Evolutionary conservation across 2,329 filamentous ascomycete genomes (phyloP), one percentile per base, ranked within the genome.

Genomic region (Annulohypoxylon truncatum): DNA sequence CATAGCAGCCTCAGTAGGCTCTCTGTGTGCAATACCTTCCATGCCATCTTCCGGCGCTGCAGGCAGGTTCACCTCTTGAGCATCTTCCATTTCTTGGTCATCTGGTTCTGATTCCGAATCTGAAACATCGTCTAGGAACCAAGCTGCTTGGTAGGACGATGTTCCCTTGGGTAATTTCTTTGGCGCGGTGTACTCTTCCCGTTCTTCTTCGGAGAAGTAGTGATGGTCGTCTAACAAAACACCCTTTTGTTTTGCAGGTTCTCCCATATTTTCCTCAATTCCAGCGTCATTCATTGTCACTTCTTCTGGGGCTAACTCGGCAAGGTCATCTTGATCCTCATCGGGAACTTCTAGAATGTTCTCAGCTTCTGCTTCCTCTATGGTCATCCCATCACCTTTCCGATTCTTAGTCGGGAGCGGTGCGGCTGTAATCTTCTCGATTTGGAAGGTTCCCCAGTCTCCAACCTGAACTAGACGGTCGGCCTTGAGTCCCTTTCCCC

Each of bases 151-250:
- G 79, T 97, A 98, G 60, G 90, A 89, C 38, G 96, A 98, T 2
- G 96, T 99, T 68, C 96, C 96, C 79, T 90, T 92, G 0, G 96
- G 96, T 20, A 99, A 80, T 67, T 89, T 88, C 79, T 90, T 96
- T 5, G 92, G 92, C 29, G 82, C 80, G 33, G 84, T 80, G 15
- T 88, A 82, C 56, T 89, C 83, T 42, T 86, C 84, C 4, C 84
- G 82, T 56, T 96, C 91, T 48, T 96, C 93, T 44, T 98, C 95
- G 0, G 94, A 94, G 76, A 98, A 99, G 79, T 99, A 99, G 77
- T 98, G 95, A 78, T 99, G 95, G 71, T 98, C 95, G 72, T 99
- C 96, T 8, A 99, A 84, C 40, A 99, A 82, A 0, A 99, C 96
- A 69, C 95, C 96, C 80, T 95, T 97, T 76, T 90, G 90, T 44